A percentile compares a stretch with the other conserved stretches of the same genome.
These are phyloP conservation scores for Lactarius evosmus DNA, from an alignment of 768 basidiomycete species.

Conservation along the genomic window DNA sequence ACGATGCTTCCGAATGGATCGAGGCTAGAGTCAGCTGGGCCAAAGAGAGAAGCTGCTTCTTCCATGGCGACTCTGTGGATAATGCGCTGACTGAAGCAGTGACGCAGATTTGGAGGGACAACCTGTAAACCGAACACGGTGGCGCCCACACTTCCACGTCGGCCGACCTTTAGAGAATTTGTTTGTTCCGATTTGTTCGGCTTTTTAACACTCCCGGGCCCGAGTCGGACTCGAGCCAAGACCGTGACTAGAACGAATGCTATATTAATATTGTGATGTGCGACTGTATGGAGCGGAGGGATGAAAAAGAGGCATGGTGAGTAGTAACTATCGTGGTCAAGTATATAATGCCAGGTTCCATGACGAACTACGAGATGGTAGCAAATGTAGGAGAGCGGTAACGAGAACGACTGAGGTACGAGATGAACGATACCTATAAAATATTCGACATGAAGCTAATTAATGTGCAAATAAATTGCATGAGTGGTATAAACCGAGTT, in stretches of 20 bases:
- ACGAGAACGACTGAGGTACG: constrained; percentile 9
- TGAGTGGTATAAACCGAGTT: constrained; percentile 19
- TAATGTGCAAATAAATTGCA: constrained; percentile 23
- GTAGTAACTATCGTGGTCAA: constrained; percentile 21
- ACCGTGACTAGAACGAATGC: constrained; percentile 14
- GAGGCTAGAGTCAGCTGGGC: constrained; percentile 51
- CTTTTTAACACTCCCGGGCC: not conserved
- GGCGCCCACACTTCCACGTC: constrained; percentile 19
- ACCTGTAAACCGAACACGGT: not conserved
- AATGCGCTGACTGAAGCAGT: constrained; percentile 30
- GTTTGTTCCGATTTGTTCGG: constrained; percentile 25
- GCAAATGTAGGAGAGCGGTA: constrained; percentile 16
- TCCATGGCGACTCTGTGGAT: constrained; percentile 55
- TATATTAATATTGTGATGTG: constrained; percentile 24
- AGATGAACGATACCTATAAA: constrained; percentile 13
- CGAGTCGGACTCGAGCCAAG: not conserved
- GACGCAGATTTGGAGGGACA: not conserved
- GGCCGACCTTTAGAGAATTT: constrained; percentile 7
- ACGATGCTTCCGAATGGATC: constrained; percentile 39
- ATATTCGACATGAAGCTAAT: constrained; percentile 24
- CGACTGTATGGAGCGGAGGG: constrained; percentile 19
- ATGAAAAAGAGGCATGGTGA: constrained; percentile 11
- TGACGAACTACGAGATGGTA: constrained; percentile 12
- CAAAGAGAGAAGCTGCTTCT: constrained; percentile 81
- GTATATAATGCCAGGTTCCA: constrained; percentile 21